These are phyloP conservation scores for Aspergillus homomorphus DNA, from an alignment of 495 filamentous ascomycete genomes.

Conservation along the genomic window DNA sequence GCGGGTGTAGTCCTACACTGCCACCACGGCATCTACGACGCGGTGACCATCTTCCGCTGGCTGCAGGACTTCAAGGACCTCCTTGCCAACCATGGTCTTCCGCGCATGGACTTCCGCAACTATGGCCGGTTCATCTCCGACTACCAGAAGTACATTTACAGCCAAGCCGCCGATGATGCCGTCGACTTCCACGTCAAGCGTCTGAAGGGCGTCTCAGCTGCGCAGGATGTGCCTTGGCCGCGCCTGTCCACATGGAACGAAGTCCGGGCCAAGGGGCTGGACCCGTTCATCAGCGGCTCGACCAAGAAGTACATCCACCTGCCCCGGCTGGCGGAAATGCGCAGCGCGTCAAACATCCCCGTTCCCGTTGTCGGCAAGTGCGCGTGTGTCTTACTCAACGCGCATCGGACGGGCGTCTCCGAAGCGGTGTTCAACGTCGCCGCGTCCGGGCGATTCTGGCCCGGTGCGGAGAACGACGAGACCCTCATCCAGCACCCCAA, in stretches of 20 bases:
- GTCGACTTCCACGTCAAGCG: constrained; percentile 6
- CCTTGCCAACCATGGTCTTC: background rate
- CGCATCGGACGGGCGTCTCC: constrained; percentile 5
- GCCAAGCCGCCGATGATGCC: background rate
- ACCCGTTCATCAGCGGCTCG: background rate
- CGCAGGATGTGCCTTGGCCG: background rate
- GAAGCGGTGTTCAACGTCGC: constrained; percentile 9
- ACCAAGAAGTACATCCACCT: background rate
- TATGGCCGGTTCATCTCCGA: background rate
- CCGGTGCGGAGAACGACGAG: background rate
- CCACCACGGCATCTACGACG: constrained; percentile 13
- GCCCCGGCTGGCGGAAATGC: constrained; percentile 5
- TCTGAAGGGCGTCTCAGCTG: background rate
- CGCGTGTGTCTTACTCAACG: constrained; percentile 11
- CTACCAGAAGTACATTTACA: background rate
- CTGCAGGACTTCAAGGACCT: constrained; percentile 1
- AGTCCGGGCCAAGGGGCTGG: constrained; percentile 6
- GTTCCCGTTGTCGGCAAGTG: constrained; percentile 11
- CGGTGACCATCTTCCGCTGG: constrained; percentile 4
- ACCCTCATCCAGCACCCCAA: background rate
- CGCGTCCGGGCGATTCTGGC: constrained; percentile 12
- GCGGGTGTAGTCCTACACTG: constrained; percentile 9
- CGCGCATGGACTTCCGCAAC: background rate
- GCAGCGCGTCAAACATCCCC: constrained; percentile 3
- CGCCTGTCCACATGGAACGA: constrained; percentile 9